Evolutionary conservation across 2,329 filamentous ascomycete species (phyloP).

Genomic region (Zasmidium citrigriseum): DNA sequence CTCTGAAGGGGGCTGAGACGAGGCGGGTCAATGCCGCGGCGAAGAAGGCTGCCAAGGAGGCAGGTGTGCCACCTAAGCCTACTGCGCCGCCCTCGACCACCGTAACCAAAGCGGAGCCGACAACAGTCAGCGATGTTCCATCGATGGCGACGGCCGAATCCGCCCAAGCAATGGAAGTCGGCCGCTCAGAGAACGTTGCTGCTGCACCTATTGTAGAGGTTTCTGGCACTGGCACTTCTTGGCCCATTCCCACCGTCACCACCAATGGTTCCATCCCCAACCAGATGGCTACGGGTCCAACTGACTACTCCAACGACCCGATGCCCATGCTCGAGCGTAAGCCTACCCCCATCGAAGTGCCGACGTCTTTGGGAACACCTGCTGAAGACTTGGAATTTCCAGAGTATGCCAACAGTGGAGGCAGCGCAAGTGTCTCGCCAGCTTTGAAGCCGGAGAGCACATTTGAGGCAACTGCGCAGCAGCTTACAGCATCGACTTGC

Average conservation of each 20-base stretch:
- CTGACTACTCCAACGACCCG: neutral
- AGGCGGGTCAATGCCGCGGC: conserved; percentile 35
- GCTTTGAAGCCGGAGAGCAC: neutral
- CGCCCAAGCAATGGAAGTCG: neutral
- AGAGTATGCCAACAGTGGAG: conserved; percentile 4
- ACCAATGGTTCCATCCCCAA: neutral
- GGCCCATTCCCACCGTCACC: too few species aligned
- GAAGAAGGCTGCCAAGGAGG: conserved; percentile 27
- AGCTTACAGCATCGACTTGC: too few species aligned
- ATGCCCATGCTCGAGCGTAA: neutral
- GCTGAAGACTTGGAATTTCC: conserved; percentile 10
- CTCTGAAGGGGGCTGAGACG: conserved; percentile 36
- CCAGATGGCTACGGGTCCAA: too few species aligned
- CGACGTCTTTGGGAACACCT: conserved; percentile 3
- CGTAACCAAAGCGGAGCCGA: neutral
- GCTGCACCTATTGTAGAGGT: too few species aligned
- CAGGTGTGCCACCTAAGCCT: neutral
- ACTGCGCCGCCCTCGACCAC: neutral
- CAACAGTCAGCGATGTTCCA: neutral
- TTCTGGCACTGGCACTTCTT: too few species aligned
- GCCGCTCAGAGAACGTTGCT: too few species aligned
- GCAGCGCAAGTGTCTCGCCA: conserved; percentile 1
- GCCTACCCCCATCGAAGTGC: neutral
- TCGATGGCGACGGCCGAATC: neutral
- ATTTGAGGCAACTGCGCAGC: neutral